These are phyloP conservation scores for Punica granatum DNA, from an alignment of 345 rosid species.

Conservation along the genomic window DNA sequence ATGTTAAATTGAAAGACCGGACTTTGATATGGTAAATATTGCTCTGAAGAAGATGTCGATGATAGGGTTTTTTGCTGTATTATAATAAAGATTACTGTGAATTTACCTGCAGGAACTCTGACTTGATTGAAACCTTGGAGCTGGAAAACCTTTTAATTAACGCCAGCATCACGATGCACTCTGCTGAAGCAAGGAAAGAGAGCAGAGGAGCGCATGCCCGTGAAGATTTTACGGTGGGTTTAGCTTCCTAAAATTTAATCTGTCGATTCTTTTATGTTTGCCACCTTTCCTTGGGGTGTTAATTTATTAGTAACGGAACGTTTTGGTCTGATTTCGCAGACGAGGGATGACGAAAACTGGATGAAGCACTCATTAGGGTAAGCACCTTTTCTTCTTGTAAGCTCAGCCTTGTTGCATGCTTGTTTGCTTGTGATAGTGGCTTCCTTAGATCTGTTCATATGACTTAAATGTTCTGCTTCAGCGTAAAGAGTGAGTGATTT, in stretches of 20 bases:
- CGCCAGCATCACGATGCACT: constrained; percentile 94
- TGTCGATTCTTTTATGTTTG: background rate
- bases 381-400: constrained; percentile 9
- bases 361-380: constrained; percentile 97
- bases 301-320: background rate
- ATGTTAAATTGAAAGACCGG: constrained; percentile 75
- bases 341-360: constrained; percentile 92
- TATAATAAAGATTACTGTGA: constrained; percentile 11
- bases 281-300: background rate
- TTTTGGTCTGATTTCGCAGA: constrained; percentile 41
- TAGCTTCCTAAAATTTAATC: background rate
- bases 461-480: too few relatives aligned
- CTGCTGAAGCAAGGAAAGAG: constrained; percentile 98
- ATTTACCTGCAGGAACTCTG: constrained; percentile 69
- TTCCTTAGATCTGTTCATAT: too few relatives aligned
- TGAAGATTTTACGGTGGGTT: constrained; percentile 88
- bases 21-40: constrained; percentile 74
- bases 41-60: background rate
- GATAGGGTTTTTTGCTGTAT: background rate
- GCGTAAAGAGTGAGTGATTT: too few relatives aligned
- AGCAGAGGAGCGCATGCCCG: constrained; percentile 99
- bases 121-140: constrained; percentile 86
- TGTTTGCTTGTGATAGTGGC: too few relatives aligned
- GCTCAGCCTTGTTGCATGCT: too few relatives aligned
- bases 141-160: constrained; percentile 95